phyloP scores from a whole-genome alignment of 78 protist genomes.

The Emiliania huxleyi region DNA sequence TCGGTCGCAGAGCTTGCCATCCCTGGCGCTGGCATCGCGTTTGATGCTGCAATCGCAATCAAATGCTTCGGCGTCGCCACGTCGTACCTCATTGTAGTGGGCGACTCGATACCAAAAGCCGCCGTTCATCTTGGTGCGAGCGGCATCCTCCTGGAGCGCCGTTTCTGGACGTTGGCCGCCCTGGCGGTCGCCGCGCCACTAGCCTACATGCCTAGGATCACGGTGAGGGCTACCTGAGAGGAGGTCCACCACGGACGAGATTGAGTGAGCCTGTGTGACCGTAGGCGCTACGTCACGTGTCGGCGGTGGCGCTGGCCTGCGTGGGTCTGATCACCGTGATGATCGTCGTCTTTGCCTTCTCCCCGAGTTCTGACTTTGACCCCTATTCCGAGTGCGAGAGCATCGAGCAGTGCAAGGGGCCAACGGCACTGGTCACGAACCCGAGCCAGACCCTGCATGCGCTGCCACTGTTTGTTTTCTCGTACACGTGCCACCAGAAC shows the following conservation, averaged over 20 bases:
- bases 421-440: no score
- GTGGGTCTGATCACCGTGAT: background rate
- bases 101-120: background rate
- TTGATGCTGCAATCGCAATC: background rate
- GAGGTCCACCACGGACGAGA: no score
- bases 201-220: background rate
- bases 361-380: no score
- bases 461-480: background rate
- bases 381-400: no score
- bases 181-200: background rate
- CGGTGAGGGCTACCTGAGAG: no score
- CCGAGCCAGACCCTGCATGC: background rate
- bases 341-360: background rate
- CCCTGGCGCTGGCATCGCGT: background rate
- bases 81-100: constrained; percentile 27
- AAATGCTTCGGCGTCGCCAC: constrained; percentile 48
- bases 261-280: no score
- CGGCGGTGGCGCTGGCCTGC: background rate
- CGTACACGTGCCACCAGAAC: background rate
- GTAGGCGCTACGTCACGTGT: background rate
- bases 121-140: background rate
- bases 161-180: background rate
- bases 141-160: background rate
- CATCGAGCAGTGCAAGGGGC: no score
- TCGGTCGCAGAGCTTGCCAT: background rate